A percentile compares a stretch with the other conserved stretches of the same genome.
Conservation (phyloP, 768 basidiomycete species). For the Lepiota venenata region DNA sequence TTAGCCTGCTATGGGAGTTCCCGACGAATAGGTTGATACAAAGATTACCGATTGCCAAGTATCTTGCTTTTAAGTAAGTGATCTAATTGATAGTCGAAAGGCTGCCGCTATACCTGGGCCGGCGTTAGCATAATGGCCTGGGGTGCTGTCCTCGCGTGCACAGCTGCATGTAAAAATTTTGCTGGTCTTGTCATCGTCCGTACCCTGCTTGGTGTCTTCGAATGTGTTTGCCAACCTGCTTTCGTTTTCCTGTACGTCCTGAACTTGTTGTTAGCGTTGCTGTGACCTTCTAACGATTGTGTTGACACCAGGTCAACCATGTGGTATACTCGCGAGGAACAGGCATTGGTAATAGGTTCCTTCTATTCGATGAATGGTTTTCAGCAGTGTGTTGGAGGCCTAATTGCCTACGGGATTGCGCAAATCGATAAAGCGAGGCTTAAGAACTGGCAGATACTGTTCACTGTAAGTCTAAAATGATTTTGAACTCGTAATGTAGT, state of each 20-base stretch:
- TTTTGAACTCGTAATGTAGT: no score
- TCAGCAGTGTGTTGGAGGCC: constrained; percentile 45
- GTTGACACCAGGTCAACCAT: constrained; percentile 35
- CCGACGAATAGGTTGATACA: constrained; percentile 48
- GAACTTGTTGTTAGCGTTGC: background rate
- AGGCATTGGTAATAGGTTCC: constrained; percentile 40
- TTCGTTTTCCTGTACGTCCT: constrained; percentile 38
- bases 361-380: constrained; percentile 48
- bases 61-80: constrained; percentile 39
- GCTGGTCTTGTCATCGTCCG: constrained; percentile 41
- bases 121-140: constrained; percentile 31
- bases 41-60: constrained; percentile 47
- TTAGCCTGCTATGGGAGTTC: constrained; percentile 40
- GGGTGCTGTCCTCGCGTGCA: constrained; percentile 46
- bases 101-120: background rate
- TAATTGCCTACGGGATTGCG: constrained; percentile 48
- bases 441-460: constrained; percentile 49
- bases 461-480: constrained; percentile 26
- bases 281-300: background rate
- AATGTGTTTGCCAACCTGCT: constrained; percentile 45
- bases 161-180: constrained; percentile 45
- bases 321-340: constrained; percentile 51
- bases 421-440: constrained; percentile 36
- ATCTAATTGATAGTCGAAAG: background rate
- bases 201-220: constrained; percentile 45